Conservation (phyloP, 257 asterid species). For the Solanum gandarillasii region DNA sequence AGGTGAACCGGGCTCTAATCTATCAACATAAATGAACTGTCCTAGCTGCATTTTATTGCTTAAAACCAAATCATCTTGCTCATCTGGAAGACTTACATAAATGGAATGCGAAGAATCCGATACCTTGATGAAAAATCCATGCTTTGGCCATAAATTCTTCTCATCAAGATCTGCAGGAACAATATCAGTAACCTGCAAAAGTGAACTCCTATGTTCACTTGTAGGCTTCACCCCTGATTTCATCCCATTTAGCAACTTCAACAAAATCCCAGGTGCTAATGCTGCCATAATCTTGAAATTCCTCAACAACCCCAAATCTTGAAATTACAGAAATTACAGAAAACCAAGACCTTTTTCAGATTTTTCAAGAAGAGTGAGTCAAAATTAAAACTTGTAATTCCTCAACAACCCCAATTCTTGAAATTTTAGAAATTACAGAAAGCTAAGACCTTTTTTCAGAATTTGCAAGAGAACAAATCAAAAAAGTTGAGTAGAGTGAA, state of each 20-base stretch:
- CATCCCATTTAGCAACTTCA: conserved; percentile 70
- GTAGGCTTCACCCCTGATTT: conserved; percentile 71
- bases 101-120: conserved; percentile 88
- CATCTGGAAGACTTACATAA: conserved; percentile 66
- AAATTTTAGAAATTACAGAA: neutral
- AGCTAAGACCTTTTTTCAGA: neutral
- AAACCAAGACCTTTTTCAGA: neutral
- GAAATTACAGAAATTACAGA: neutral
- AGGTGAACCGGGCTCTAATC: conserved; percentile 80
- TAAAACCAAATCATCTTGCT: conserved; percentile 82
- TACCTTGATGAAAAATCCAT: conserved; percentile 72
- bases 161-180: conserved; percentile 94
- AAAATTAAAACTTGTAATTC: neutral
- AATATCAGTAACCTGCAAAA: conserved; percentile 77
- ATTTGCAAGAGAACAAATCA: neutral
- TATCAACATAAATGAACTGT: conserved; percentile 73
- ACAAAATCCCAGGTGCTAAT: conserved; percentile 71
- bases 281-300: conserved; percentile 40
- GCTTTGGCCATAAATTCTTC: conserved; percentile 66
- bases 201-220: conserved; percentile 72
- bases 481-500: no score
- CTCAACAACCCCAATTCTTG: neutral
- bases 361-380: neutral
- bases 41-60: conserved; percentile 88
- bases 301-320: neutral